Percentiles rank a stretch among this genome's conserved stretches.
These are phyloP conservation scores for Pleurotus pulmonarius DNA, from an alignment of 768 basidiomycete genomes.

Conservation along the genomic window DNA sequence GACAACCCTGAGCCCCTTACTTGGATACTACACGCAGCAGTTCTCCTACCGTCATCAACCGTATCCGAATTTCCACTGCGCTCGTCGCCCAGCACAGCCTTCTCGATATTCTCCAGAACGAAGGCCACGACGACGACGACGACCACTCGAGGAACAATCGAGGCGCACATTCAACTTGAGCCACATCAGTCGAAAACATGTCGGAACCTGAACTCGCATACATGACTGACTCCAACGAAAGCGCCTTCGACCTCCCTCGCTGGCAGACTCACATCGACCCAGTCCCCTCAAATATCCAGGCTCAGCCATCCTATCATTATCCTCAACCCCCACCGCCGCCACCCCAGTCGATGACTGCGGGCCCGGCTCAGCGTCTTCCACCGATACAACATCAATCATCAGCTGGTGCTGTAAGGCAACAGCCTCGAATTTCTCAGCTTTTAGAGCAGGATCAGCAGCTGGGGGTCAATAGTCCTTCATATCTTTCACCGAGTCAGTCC, in stretches of 20 bases:
- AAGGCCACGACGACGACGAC: neutral
- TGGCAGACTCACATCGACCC: slow-evolving; percentile 67
- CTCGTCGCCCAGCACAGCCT: neutral
- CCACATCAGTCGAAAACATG: slow-evolving; percentile 39
- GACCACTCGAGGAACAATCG: neutral
- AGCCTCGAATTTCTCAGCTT: slow-evolving; percentile 60
- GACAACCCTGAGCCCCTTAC: slow-evolving; percentile 23
- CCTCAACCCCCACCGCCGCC: slow-evolving; percentile 54
- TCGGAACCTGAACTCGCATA: slow-evolving; percentile 73
- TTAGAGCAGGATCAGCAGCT: slow-evolving; percentile 61
- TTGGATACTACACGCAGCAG: slow-evolving; percentile 21
- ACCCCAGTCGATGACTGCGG: slow-evolving; percentile 32
- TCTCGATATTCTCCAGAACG: neutral
- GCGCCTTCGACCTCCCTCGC: slow-evolving; percentile 71
- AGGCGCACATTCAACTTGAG: slow-evolving; percentile 15
- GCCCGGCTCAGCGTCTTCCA: slow-evolving; percentile 44
- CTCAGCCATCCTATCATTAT: slow-evolving; percentile 50
- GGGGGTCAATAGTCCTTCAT: slow-evolving; percentile 39
- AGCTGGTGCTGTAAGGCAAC: slow-evolving; percentile 38
- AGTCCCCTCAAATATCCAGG: slow-evolving; percentile 37
- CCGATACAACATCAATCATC: slow-evolving; percentile 43
- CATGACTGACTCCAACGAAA: slow-evolving; percentile 77
- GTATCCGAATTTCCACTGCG: slow-evolving; percentile 6
- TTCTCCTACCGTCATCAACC: slow-evolving; percentile 16
- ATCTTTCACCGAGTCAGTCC: slow-evolving; percentile 46